These are phyloP conservation scores for Pelargonium australe DNA, from an alignment of 441 rosid genomes.

Conservation along the genomic window DNA sequence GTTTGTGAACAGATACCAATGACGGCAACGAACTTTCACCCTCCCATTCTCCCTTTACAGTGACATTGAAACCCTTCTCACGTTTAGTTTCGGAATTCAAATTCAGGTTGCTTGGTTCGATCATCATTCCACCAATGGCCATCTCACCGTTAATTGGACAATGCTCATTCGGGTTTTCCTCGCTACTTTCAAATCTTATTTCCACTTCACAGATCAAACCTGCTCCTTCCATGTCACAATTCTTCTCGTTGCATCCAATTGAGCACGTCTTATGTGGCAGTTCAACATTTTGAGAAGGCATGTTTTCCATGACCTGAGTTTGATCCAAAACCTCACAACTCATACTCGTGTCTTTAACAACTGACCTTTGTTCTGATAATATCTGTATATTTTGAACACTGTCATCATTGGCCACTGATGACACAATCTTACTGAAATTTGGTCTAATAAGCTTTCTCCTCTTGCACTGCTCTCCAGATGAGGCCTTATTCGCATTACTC, in stretches of 20 bases:
- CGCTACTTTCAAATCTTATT: background rate
- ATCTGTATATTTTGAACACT: background rate
- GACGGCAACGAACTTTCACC: background rate
- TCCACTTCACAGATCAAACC: slow-evolving; percentile 13
- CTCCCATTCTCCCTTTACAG: background rate
- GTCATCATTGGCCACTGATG: slow-evolving; percentile 9
- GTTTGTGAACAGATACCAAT: background rate
- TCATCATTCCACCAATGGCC: background rate
- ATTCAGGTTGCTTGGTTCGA: background rate
- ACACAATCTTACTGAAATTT: slow-evolving; percentile 28
- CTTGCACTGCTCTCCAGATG: slow-evolving; percentile 24
- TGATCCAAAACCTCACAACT: slow-evolving; percentile 7
- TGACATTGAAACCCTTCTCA: background rate
- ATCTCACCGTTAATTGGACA: background rate
- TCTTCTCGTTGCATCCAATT: slow-evolving; percentile 11
- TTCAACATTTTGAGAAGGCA: background rate
- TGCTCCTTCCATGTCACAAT: slow-evolving; percentile 5
- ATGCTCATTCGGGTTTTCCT: background rate
- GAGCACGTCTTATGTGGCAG: slow-evolving; percentile 3
- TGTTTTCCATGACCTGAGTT: slow-evolving; percentile 4
- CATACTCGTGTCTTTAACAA: slow-evolving; percentile 3
- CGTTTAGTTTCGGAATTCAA: background rate
- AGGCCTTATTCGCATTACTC: slow-evolving; percentile 16
- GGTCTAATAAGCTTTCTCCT: slow-evolving; percentile 58
- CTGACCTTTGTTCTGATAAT: slow-evolving; percentile 9